Base-by-base conservation (phyloP, 2,329 filamentous ascomycete genomes). In the Xylariales sp. region DNA sequence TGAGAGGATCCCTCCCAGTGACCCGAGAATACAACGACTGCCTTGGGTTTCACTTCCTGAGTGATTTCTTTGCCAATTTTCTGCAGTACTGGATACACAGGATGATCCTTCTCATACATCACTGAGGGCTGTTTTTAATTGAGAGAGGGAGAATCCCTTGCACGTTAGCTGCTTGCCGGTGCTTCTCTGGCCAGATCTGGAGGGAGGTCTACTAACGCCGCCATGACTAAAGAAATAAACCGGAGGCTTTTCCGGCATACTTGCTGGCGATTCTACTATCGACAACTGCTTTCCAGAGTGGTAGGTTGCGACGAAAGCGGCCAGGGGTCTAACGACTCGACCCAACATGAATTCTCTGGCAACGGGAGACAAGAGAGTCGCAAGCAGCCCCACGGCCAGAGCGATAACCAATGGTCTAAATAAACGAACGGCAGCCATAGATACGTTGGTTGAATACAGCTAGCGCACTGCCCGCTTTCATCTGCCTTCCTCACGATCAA, bases 11-110 rank as follows among this genome's bases (percentile, higher is more conserved):
- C 78, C 61, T 86, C 80, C 85, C 85, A 89, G 59, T 90, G 85
- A 1, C 83, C 85, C 1, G 84, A 88, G 55, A 90, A 83, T 18
- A 88, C 81, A 1, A 89, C 78, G 13, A 89, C 72, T 2, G 83
- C 85, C 44, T 76, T 81, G 2, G 85, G 85, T 50, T 81, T 82
- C 29, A 88, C 76, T 44, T 78, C 75, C 19, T 74, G 66, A 1
- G 82, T 87, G 54, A 89, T 87, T 51, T 88, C 83, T 6, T 59
- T 67, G 29, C 85, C 85, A 37, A 40, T 80, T 17, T 68, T 57
- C 48, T 81, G 73, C 5, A 89, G 73, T 38, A 82, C 66, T 4
- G 66, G 55, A 50, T 83, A 86, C 8, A 78, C 85, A 1, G 82
- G 80, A 53, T 89, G 85, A 1, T 76, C 56, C 4, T 67, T 75